phyloP scores from a whole-genome alignment of 192 early-diverging fungal species.

The Neocallimastix lanati region DNA sequence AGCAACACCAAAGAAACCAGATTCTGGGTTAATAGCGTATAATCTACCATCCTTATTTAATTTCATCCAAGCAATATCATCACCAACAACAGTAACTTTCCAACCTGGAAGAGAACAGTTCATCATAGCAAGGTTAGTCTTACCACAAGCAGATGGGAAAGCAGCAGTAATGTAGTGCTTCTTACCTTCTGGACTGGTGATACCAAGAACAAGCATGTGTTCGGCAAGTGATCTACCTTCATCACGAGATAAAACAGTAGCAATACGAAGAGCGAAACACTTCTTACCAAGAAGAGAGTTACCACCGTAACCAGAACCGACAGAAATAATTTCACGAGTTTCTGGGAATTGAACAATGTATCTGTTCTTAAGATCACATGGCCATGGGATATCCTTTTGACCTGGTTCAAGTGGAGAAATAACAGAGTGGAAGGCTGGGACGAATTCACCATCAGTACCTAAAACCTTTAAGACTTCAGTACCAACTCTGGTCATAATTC shows the following conservation, averaged over 20 bases:
- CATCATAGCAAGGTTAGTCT: conserved; percentile 7
- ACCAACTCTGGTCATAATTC: conserved; percentile 4
- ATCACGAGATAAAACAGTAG: conserved; percentile 1
- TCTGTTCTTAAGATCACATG: conserved; percentile 4
- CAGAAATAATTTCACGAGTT: conserved; percentile 2
- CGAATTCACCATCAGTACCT: not conserved
- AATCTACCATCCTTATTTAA: conserved; percentile 3
- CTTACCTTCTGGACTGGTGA: conserved; percentile 1
- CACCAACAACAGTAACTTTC: conserved; percentile 5
- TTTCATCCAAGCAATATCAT: conserved; percentile 5
- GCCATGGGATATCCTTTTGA: conserved; percentile 5
- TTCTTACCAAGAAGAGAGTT: conserved; percentile 7
- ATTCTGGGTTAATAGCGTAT: conserved; percentile 5
- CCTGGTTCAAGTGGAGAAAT: conserved; percentile 3
- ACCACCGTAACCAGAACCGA: conserved; percentile 6
- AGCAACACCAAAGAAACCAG: conserved; percentile 6
- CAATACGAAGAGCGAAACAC: conserved; percentile 5
- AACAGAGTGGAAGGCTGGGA: conserved; percentile 3
- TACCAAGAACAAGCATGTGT: conserved; percentile 6
- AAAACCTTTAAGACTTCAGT: conserved; percentile 3
- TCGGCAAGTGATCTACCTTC: conserved; percentile 5
- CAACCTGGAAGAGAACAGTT: conserved; percentile 4
- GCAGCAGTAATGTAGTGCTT: conserved; percentile 6
- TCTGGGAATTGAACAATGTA: conserved; percentile 6
- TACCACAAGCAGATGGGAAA: conserved; percentile 6